phyloP scores from a whole-genome alignment of 164 flowering plant species.

The Saururus chinensis region DNA sequence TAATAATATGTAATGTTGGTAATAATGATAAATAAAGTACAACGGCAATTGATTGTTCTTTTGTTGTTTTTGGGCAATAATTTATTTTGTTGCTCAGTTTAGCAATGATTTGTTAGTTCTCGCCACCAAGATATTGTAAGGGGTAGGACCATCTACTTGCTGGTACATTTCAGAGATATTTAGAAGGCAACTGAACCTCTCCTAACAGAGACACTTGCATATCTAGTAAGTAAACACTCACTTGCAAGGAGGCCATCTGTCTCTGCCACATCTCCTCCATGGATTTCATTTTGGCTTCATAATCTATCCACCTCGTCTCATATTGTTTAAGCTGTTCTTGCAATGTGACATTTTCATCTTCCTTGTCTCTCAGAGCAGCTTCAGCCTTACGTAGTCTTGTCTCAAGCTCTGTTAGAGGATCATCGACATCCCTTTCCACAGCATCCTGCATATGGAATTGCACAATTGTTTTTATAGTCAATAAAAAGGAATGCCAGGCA shows the following conservation, averaged over 20 bases:
- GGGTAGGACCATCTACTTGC: neutral
- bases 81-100: too few relatives aligned
- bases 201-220: neutral
- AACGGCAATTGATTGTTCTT: too few relatives aligned
- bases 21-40: too few relatives aligned
- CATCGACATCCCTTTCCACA: neutral
- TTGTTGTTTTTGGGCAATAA: too few relatives aligned
- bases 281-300: slow-evolving; percentile 70
- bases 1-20: too few relatives aligned
- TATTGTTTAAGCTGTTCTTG: slow-evolving; percentile 39
- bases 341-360: slow-evolving; percentile 65
- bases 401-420: slow-evolving; percentile 40
- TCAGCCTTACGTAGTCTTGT: slow-evolving; percentile 51
- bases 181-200: neutral
- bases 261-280: slow-evolving; percentile 86
- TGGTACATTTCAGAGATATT: too few relatives aligned
- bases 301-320: slow-evolving; percentile 59
- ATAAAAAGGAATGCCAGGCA: neutral
- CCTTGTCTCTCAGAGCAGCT: slow-evolving; percentile 52
- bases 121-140: too few relatives aligned
- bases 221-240: slow-evolving; percentile 17
- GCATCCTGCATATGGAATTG: slow-evolving; percentile 24
- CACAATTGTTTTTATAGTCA: neutral
- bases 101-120: too few relatives aligned
- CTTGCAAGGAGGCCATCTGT: slow-evolving; percentile 75